Evolutionary conservation across 192 early-diverging fungal genomes (phyloP).

Genomic region (Backusella circina): DNA sequence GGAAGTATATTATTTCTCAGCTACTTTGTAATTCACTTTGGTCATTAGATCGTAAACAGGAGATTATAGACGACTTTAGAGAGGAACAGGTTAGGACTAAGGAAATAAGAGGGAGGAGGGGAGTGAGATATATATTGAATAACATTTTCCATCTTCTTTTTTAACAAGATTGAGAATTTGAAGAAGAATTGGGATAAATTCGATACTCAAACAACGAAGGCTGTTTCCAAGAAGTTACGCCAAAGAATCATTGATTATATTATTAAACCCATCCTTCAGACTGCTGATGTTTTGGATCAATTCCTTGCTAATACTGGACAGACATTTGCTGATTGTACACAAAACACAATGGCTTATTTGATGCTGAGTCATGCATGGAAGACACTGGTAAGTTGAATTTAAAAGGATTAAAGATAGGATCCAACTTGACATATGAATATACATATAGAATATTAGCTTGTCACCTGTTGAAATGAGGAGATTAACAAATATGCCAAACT

Average conservation of each 20-base stretch:
- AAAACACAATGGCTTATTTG: not conserved
- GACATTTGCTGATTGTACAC: conserved; percentile 1
- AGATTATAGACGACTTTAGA: not conserved
- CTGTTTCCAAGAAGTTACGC: not conserved
- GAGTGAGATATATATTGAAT: not conserved
- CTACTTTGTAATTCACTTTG: conserved; percentile 3
- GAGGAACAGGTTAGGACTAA: not conserved
- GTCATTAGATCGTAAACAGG: not conserved
- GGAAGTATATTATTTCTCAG: too few relatives aligned
- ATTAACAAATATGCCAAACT: not conserved
- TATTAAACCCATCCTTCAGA: not conserved
- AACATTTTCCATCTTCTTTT: not conserved
- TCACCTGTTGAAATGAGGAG: not conserved
- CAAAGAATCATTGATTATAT: not conserved
- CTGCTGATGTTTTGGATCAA: not conserved
- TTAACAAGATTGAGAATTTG: not conserved
- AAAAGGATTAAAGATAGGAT: not conserved
- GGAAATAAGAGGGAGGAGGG: not conserved
- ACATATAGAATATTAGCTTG: not conserved
- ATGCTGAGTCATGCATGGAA: not conserved
- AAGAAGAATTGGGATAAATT: not conserved
- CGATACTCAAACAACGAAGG: not conserved
- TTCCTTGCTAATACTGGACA: not conserved
- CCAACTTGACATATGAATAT: not conserved
- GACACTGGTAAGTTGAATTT: not conserved